Percentiles rank a stretch among this genome's conserved stretches.
Conservation (phyloP, 2,329 filamentous ascomycete species). For the Paracoccidioides lutzii region DNA sequence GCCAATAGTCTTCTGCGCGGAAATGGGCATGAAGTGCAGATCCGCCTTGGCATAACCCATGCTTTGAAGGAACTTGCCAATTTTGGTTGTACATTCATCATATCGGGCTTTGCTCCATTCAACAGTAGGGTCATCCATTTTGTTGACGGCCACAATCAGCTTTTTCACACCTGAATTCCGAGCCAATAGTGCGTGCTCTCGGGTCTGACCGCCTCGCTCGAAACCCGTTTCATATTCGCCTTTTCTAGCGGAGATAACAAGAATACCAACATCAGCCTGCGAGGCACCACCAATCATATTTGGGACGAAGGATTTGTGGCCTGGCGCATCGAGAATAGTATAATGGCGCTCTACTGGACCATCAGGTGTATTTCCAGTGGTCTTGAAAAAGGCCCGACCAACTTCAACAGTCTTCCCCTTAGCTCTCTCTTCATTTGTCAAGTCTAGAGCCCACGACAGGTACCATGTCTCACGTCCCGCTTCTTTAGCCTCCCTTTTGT, state of each 20-base stretch:
- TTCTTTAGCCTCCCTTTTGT: slow-evolving; percentile 93
- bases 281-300: slow-evolving; percentile 96
- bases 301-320: slow-evolving; percentile 95
- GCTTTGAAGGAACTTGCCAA: slow-evolving; percentile 75
- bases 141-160: slow-evolving; percentile 88
- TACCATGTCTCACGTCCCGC: slow-evolving; percentile 97
- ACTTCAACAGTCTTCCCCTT: slow-evolving; percentile 99
- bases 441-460: slow-evolving; percentile 91
- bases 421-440: slow-evolving; percentile 89
- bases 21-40: slow-evolving; percentile 90
- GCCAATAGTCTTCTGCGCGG: slow-evolving; percentile 70
- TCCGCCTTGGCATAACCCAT: slow-evolving; percentile 95
- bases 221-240: slow-evolving; percentile 99
- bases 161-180: slow-evolving; percentile 99
- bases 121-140: slow-evolving; percentile 97
- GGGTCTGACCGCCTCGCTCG: slow-evolving; percentile 88
- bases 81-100: slow-evolving; percentile 83
- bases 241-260: slow-evolving; percentile 93
- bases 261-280: slow-evolving; percentile 83
- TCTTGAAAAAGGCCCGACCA: slow-evolving; percentile 90
- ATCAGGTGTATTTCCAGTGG: slow-evolving; percentile 31
- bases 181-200: slow-evolving; percentile 94
- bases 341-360: slow-evolving; percentile 71
- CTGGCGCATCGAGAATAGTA: slow-evolving; percentile 91
- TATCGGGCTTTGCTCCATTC: slow-evolving; percentile 90